Percentiles rank a stretch among this genome's conserved stretches.
Evolutionary conservation across 805 yeast species (phyloP).

Genomic region (Lipomyces yamadae): DNA sequence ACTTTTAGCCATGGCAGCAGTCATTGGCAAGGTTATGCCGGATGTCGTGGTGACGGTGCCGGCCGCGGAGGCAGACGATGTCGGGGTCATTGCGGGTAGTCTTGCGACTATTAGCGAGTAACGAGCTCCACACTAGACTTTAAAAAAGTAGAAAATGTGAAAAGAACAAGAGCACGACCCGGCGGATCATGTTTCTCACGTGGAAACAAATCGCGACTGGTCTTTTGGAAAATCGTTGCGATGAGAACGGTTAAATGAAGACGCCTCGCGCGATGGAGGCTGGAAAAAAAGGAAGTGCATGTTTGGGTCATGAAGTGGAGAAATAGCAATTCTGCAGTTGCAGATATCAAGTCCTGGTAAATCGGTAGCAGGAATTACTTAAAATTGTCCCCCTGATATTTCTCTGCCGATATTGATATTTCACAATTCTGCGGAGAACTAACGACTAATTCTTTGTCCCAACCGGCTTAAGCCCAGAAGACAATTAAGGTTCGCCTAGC

Average conservation of each 20-base stretch:
- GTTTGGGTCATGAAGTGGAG: background rate
- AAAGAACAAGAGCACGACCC: background rate
- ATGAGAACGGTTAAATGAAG: background rate
- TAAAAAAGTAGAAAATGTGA: background rate
- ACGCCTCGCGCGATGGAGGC: background rate
- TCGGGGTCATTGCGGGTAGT: constrained; percentile 17
- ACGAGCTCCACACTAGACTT: background rate
- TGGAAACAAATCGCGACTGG: background rate
- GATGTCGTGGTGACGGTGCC: constrained; percentile 32
- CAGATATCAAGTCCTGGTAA: background rate
- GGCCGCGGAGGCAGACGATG: constrained; percentile 5
- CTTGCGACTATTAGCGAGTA: background rate
- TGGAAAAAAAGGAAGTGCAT: background rate
- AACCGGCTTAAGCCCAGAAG: background rate
- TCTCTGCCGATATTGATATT: background rate
- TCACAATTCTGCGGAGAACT: background rate
- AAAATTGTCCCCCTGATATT: too few relatives aligned
- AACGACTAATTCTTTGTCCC: background rate
- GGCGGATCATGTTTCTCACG: background rate
- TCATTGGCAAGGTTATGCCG: constrained; percentile 33
- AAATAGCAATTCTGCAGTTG: background rate
- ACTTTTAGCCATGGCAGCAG: constrained; percentile 38
- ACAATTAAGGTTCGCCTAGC: background rate
- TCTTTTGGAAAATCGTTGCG: background rate
- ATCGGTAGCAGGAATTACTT: too few relatives aligned